These are phyloP conservation scores for Protomyces pachydermus DNA, from an alignment of 1,139 yeast species.

Conservation along the genomic window DNA sequence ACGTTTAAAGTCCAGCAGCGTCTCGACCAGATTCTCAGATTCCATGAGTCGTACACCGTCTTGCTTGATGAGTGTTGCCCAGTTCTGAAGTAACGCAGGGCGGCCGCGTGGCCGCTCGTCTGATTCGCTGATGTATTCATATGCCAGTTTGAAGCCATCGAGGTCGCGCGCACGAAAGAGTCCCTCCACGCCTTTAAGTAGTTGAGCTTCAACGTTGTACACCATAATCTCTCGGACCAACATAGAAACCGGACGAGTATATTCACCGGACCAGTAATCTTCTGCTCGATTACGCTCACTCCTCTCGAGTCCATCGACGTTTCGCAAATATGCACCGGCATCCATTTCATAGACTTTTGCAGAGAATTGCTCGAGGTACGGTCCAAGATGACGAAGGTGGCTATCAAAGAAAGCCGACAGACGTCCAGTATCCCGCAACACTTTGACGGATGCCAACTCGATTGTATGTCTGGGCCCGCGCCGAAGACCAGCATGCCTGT, in stretches of 20 bases:
- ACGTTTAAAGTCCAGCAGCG: conserved; percentile 31
- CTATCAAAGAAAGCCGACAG: neutral
- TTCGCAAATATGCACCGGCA: neutral
- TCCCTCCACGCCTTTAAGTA: neutral
- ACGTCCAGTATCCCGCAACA: neutral
- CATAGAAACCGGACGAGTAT: neutral
- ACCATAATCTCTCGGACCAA: neutral
- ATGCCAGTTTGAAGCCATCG: neutral
- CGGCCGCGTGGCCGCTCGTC: neutral
- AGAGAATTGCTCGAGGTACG: neutral
- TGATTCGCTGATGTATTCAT: neutral
- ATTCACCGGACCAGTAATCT: neutral
- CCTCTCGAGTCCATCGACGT: neutral
- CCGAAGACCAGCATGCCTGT: neutral
- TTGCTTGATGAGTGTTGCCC: neutral
- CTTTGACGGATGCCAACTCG: neutral
- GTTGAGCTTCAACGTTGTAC: neutral
- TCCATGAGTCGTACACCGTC: neutral
- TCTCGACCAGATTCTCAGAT: conserved; percentile 28
- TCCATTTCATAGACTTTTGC: neutral
- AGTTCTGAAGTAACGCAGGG: neutral
- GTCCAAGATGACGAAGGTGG: neutral
- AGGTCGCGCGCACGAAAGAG: neutral
- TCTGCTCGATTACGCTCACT: neutral
- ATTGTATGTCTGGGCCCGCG: neutral